A percentile compares a stretch with the other conserved stretches of the same genome.
Evolutionary conservation across 1,139 yeast species (phyloP).

Genomic region (Scheffersomyces stambukii): DNA sequence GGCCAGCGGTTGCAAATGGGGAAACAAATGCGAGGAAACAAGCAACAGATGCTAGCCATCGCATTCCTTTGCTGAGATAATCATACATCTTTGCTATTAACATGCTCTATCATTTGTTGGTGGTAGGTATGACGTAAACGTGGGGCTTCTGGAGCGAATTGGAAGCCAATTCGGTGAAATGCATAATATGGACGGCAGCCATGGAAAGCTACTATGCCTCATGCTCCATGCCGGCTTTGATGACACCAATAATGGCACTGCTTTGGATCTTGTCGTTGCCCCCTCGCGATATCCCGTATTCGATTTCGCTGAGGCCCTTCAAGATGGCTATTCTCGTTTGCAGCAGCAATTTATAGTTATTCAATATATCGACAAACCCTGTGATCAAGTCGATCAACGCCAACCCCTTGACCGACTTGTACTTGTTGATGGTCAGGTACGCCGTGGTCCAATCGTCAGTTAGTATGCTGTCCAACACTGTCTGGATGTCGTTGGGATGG

Average conservation of each 20-base stretch:
- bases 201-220: conserved; percentile 9
- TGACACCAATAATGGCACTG: conserved; percentile 85
- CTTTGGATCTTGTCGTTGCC: conserved; percentile 89
- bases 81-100: too few species aligned
- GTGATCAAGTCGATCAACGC: conserved; percentile 83
- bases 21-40: too few species aligned
- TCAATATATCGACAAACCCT: conserved; percentile 70
- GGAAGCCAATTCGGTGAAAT: too few species aligned
- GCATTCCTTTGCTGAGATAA: too few species aligned
- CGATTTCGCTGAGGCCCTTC: conserved; percentile 77
- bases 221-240: conserved; percentile 55
- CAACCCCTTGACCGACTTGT: conserved; percentile 72
- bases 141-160: too few species aligned
- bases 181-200: not conserved
- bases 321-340: conserved; percentile 59
- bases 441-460: conserved; percentile 89
- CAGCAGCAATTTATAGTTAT: conserved; percentile 59
- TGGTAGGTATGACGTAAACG: too few species aligned
- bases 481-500: conserved; percentile 77
- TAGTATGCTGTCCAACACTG: conserved; percentile 69
- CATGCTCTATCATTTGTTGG: too few species aligned
- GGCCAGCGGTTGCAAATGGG: too few species aligned
- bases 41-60: too few species aligned
- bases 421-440: conserved; percentile 54
- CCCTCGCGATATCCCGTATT: conserved; percentile 86